These are phyloP conservation scores for Lycium barbarum DNA, from an alignment of 257 asterid genomes.

Conservation along the genomic window DNA sequence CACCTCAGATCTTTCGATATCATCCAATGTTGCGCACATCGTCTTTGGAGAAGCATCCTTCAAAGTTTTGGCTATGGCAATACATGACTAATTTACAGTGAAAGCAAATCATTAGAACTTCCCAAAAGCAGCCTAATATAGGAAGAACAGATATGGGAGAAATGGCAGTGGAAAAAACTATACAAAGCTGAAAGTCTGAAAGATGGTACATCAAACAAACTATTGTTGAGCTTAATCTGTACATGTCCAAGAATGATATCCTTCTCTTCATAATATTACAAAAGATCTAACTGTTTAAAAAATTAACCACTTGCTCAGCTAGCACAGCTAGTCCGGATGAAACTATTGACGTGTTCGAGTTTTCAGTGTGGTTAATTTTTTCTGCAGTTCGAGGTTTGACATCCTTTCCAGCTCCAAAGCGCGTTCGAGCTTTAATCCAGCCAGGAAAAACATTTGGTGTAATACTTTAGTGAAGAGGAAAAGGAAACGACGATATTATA, in stretches of 20 bases:
- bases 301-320: neutral
- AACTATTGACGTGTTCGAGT: slow-evolving; percentile 37
- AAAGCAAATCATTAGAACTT: neutral
- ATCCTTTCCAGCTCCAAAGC: slow-evolving; percentile 82
- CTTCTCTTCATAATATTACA: neutral
- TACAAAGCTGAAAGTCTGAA: neutral
- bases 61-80: neutral
- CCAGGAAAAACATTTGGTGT: slow-evolving; percentile 37
- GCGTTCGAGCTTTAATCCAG: slow-evolving; percentile 79
- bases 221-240: slow-evolving; percentile 12
- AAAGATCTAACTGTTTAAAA: neutral
- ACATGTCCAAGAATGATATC: slow-evolving; percentile 10
- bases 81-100: neutral
- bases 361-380: slow-evolving; percentile 60
- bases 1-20: neutral
- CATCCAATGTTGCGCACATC: neutral
- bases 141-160: neutral
- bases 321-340: neutral
- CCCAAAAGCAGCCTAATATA: neutral
- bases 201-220: neutral
- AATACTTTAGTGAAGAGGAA: neutral
- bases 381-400: slow-evolving; percentile 83
- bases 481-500: neutral
- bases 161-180: neutral
- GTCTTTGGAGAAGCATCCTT: neutral